These are phyloP conservation scores for Cornus suecica DNA, from an alignment of 148 eudicot genomes.

Conservation along the genomic window DNA sequence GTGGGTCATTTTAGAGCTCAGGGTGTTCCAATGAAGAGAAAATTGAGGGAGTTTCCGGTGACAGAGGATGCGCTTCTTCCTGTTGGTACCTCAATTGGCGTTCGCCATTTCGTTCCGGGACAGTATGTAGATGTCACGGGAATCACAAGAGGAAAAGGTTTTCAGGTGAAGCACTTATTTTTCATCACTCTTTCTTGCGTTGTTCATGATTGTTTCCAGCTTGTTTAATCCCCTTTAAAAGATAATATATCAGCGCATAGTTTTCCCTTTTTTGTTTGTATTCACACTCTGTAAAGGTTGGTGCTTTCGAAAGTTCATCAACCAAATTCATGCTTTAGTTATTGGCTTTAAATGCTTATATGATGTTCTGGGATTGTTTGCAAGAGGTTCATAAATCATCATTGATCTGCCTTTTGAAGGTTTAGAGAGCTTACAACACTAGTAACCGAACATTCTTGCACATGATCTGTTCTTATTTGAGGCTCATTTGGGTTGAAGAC, in stretches of 20 bases:
- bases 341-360: background rate
- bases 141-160: slow-evolving; percentile 93
- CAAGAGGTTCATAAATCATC: background rate
- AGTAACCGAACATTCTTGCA: background rate
- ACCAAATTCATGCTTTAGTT: background rate
- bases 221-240: background rate
- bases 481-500: too few relatives aligned
- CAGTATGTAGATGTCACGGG: slow-evolving; percentile 91
- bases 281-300: too few relatives aligned
- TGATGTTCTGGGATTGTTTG: background rate
- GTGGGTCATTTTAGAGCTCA: slow-evolving; percentile 99
- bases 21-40: slow-evolving; percentile 96
- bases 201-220: background rate
- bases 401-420: background rate
- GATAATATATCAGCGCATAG: too few relatives aligned
- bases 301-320: background rate
- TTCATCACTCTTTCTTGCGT: background rate
- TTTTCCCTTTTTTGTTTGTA: too few relatives aligned
- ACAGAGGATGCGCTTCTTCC: slow-evolving; percentile 93
- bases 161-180: slow-evolving; percentile 55
- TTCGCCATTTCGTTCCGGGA: slow-evolving; percentile 97
- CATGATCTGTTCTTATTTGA: background rate
- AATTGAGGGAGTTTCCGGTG: slow-evolving; percentile 89
- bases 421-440: background rate
- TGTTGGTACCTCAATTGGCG: slow-evolving; percentile 65